A percentile compares a stretch with the other conserved stretches of the same genome.
These are phyloP conservation scores for Thalia dealbata DNA, from an alignment of 176 grass and related monocot genomes.

Conservation along the genomic window DNA sequence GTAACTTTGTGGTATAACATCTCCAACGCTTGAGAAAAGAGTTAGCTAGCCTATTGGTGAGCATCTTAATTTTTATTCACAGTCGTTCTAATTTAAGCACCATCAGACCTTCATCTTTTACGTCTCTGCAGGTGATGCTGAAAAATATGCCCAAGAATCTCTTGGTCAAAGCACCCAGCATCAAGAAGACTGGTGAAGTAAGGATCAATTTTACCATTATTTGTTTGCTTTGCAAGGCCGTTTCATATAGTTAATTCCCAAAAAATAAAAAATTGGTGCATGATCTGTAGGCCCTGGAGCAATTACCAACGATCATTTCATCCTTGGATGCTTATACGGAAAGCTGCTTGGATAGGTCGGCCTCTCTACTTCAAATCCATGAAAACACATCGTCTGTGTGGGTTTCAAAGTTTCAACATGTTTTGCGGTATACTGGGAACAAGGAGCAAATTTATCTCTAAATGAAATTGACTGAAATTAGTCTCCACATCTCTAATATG, in stretches of 20 bases:
- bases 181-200: slow-evolving; percentile 76
- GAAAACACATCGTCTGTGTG: not conserved
- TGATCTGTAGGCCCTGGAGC: slow-evolving; percentile 31
- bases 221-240: not conserved
- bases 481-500: no score
- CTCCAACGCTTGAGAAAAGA: no score
- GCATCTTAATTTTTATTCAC: no score
- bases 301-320: slow-evolving; percentile 71
- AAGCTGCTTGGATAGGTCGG: slow-evolving; percentile 69
- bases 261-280: not conserved
- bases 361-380: not conserved
- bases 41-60: no score
- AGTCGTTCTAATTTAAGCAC: no score
- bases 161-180: slow-evolving; percentile 53
- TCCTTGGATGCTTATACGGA: slow-evolving; percentile 89
- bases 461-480: not conserved
- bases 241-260: not conserved
- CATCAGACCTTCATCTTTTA: not conserved
- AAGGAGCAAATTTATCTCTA: not conserved
- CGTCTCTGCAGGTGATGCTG: slow-evolving; percentile 36
- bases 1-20: no score
- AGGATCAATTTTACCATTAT: slow-evolving; percentile 1
- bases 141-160: slow-evolving; percentile 78
- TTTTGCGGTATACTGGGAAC: not conserved
- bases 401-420: not conserved